Conservation (phyloP, 2,329 filamentous ascomycete genomes). For the Trichoderma lentiforme region DNA sequence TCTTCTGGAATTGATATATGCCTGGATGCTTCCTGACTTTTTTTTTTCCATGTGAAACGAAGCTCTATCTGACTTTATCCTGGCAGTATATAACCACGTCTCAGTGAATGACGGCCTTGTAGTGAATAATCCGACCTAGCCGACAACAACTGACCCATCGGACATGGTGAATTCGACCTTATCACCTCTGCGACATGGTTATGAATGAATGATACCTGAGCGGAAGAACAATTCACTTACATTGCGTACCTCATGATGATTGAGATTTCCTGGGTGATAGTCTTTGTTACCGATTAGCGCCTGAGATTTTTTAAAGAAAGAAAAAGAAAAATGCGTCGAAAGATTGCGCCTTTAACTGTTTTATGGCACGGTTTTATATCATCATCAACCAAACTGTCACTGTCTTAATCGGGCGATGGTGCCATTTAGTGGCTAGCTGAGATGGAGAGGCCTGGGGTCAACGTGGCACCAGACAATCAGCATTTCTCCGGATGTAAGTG, state of each 20-base stretch:
- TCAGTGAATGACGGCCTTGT: not conserved
- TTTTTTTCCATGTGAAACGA: not conserved
- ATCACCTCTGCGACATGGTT: not conserved
- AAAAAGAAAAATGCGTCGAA: not conserved
- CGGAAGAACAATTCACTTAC: not conserved
- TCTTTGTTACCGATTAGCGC: not conserved
- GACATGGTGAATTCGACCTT: not conserved
- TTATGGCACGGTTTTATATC: not conserved
- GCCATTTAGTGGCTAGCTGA: not conserved
- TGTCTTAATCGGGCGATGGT: not conserved
- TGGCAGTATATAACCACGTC: not conserved
- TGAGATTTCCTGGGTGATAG: not conserved
- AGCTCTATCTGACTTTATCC: not conserved
- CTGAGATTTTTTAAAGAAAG: not conserved
- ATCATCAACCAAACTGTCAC: not conserved
- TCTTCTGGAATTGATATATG: no score
- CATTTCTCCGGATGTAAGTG: not conserved
- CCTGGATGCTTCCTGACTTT: not conserved
- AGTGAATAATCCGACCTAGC: not conserved
- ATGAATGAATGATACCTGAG: not conserved
- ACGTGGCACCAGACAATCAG: not conserved
- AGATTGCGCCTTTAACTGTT: not conserved
- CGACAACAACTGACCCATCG: not conserved
- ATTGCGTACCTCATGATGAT: not conserved
- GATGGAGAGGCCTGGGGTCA: not conserved